Evolutionary conservation across 192 early-diverging fungal species (phyloP).

Genomic region (Glomus cerebriforme): DNA sequence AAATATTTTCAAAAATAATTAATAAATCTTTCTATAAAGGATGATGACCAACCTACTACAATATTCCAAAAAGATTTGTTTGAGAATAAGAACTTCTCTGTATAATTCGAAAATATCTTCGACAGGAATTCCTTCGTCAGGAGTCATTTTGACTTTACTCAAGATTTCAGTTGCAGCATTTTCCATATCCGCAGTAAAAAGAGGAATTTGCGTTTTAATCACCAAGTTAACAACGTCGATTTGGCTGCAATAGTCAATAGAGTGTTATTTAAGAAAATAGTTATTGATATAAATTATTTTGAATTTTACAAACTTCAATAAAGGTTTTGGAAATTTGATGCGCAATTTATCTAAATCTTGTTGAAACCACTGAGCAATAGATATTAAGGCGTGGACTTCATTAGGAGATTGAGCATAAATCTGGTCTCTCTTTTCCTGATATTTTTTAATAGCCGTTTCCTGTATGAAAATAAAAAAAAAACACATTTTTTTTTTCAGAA

Average conservation of each 20-base stretch:
- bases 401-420: neutral
- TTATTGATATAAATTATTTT: too few species aligned
- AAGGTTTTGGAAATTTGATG: conserved; percentile 12
- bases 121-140: conserved; percentile 48
- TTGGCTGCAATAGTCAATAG: conserved; percentile 14
- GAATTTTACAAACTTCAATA: conserved; percentile 14
- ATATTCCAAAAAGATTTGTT: conserved; percentile 50
- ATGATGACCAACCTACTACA: conserved; percentile 44
- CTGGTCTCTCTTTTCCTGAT: neutral
- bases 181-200: conserved; percentile 58
- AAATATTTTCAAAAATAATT: neutral
- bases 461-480: neutral
- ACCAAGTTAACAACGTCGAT: conserved; percentile 48
- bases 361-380: conserved; percentile 7
- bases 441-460: conserved; percentile 16
- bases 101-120: conserved; percentile 57
- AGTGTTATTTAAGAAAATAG: too few species aligned
- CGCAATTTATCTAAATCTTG: neutral
- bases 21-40: neutral
- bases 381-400: neutral
- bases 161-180: conserved; percentile 45
- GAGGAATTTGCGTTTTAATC: conserved; percentile 51
- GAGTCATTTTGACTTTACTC: conserved; percentile 35
- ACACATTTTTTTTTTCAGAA: too few species aligned
- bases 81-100: conserved; percentile 50